Evolutionary conservation across 495 filamentous ascomycete genomes (phyloP), one percentile per base, ranked within the genome.

Genomic region (Aspergillus sclerotioniger): DNA sequence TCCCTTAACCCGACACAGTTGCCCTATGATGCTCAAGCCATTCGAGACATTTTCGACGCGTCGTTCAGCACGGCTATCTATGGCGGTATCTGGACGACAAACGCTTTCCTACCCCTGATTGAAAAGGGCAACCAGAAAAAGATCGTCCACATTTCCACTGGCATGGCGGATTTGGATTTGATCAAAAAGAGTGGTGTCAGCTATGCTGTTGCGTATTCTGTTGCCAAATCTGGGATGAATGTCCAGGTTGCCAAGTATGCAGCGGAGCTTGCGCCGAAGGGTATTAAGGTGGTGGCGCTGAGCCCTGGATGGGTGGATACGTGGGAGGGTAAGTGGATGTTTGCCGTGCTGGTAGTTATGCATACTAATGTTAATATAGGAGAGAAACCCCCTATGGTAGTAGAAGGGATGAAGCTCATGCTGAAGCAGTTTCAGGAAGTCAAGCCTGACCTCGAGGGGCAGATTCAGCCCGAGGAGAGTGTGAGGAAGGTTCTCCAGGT

Each of bases 71-170:
- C 62, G 8, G 58, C 10, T 45, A 47, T 67, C 29, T 65, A 62
- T 17, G 64, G 67, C 35, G 58, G 60, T 41, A 5, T 69, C 17
- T 64, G 59, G 65, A 41, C 61, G 16, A 68, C 63, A 37, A 70
- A 76, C 75, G 67, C 71, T 33, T 78, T 81, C 53, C 52, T 81
- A 4, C 76, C 76, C 8, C 66, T 81, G 33, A 62, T 81, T 31
- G 32, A 71, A 32, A 74, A 76, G 49, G 75, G 76, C 17, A 64
- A n/a, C n/a, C 54, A 67, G 57, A 82, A 80, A 67, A 79, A 79
- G 60, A 68, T 80, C 29, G 66, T 68, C 46, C 75, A 77, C 55
- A 75, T 81, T 29, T 76, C 78, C 12, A 72, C 62, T 9, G 81
- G 70, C 32, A 58, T 73, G 41, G 78, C 65, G 3, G 79, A 82